Base-by-base conservation (phyloP, 495 filamentous ascomycete genomes). In the Jackrogersella multiformis region DNA sequence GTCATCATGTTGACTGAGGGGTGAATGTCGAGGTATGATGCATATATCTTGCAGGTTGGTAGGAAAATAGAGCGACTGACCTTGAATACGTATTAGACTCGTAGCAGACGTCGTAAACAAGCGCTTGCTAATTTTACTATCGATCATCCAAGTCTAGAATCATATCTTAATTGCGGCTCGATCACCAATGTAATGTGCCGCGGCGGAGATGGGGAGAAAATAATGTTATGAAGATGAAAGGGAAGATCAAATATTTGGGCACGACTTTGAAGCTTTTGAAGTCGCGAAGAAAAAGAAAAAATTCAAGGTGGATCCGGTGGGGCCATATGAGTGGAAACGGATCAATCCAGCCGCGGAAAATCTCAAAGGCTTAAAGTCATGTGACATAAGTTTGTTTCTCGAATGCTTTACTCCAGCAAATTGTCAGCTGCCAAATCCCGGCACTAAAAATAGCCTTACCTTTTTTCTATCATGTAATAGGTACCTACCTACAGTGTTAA, bases 1-100 rank as follows among this genome's bases (percentile, higher is more conserved):
- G 88, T 95, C 93, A 97, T 97, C 93, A 88, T 90, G 77, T 83
- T 80, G 82, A 49, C 60, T 18, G 73, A 71, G 68, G 73, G 51
- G 56, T 48, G 45, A 67, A 28, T 48, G 38, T 42, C 45, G 38
- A 66, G 51, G 28, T 20, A 34, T 30, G 21, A 41, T 18, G 32
- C 26, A 53, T 61, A 18, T 56, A 24, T 61, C 23, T 56, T 30
- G 58, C 56, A 5, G 36, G 21, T 18, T 21, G 10, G 35, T 5
- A 38, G 30, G 21, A 32, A 18, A 51, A 52, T 16, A 21, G 15
- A 49, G 12, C 9, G 38, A 67, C 60, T 16, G 64, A 62, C 64
- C 64, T 61, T 59, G 7, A 7, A 5, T 23, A 35, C 28, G 4
- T 24, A 6, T n/a, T 16, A 26, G 21, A 20, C 16, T 23, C 10